A percentile compares a stretch with the other conserved stretches of the same genome.
Evolutionary conservation across 441 rosid genomes (phyloP).

Genomic region (Pelargonium myrrhifolium): DNA sequence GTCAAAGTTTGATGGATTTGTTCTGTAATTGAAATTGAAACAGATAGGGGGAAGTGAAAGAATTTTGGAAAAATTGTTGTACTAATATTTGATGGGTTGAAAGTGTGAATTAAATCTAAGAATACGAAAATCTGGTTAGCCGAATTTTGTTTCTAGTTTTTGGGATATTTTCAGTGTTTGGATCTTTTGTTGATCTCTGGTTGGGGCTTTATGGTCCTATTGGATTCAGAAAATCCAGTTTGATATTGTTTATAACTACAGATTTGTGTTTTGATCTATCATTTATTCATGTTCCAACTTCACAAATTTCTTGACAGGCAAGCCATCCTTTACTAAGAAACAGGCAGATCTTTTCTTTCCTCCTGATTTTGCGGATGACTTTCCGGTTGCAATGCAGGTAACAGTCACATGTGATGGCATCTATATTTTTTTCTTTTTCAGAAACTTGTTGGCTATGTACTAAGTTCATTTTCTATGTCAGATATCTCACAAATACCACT

Average conservation of each 20-base stretch:
- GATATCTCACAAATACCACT: constrained; percentile 91
- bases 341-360: constrained; percentile 99
- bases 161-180: too few species aligned
- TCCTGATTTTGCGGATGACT: constrained; percentile 99
- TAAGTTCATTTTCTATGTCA: constrained; percentile 35
- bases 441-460: constrained; percentile 17
- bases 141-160: too few species aligned
- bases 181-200: too few species aligned
- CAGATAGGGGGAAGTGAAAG: neutral
- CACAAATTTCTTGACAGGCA: constrained; percentile 44
- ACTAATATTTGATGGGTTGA: too few species aligned
- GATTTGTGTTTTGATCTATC: neutral
- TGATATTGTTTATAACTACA: too few species aligned
- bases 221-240: too few species aligned
- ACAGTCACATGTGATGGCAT: constrained; percentile 9
- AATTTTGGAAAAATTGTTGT: too few species aligned
- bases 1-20: neutral
- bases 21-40: neutral
- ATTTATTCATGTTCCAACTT: neutral
- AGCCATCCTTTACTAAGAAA: constrained; percentile 87
- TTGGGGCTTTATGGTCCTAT: too few species aligned
- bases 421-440: constrained; percentile 6
- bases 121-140: too few species aligned
- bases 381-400: constrained; percentile 99
- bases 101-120: too few species aligned